These are phyloP conservation scores for Morella rubra DNA, from an alignment of 306 rosid species.

Conservation along the genomic window DNA sequence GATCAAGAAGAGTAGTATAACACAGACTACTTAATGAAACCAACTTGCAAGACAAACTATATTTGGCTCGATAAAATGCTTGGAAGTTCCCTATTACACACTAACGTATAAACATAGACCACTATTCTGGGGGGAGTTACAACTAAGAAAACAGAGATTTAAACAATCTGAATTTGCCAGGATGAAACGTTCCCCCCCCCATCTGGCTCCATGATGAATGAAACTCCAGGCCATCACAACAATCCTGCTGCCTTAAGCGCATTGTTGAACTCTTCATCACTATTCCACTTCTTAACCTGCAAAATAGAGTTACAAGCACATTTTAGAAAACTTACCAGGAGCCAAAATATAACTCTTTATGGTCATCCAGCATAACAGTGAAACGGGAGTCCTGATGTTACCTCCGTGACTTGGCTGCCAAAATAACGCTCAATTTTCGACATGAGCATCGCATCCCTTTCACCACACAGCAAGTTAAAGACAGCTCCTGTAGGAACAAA, in stretches of 20 bases:
- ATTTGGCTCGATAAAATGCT: background rate
- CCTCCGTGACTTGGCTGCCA: slow-evolving; percentile 45
- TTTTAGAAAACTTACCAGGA: background rate
- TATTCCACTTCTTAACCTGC: slow-evolving; percentile 33
- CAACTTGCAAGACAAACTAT: background rate
- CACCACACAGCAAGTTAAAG: slow-evolving; percentile 51
- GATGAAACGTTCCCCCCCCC: background rate
- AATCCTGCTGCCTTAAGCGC: slow-evolving; percentile 70
- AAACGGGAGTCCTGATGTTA: slow-evolving; percentile 7
- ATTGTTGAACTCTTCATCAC: slow-evolving; percentile 45
- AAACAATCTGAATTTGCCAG: background rate
- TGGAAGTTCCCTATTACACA: background rate
- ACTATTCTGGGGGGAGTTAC: background rate
- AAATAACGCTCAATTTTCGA: slow-evolving; percentile 51
- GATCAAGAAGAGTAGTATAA: background rate
- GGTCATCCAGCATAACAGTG: background rate
- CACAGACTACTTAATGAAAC: background rate
- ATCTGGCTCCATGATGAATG: background rate
- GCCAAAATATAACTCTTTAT: background rate
- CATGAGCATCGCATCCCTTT: slow-evolving; percentile 39
- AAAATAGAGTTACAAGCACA: background rate
- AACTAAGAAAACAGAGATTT: background rate
- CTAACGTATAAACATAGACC: background rate
- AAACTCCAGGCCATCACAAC: slow-evolving; percentile 24
- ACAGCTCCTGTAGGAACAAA: slow-evolving; percentile 49